Evolutionary conservation across 306 rosid genomes (phyloP).

Genomic region (Sindora glabra): DNA sequence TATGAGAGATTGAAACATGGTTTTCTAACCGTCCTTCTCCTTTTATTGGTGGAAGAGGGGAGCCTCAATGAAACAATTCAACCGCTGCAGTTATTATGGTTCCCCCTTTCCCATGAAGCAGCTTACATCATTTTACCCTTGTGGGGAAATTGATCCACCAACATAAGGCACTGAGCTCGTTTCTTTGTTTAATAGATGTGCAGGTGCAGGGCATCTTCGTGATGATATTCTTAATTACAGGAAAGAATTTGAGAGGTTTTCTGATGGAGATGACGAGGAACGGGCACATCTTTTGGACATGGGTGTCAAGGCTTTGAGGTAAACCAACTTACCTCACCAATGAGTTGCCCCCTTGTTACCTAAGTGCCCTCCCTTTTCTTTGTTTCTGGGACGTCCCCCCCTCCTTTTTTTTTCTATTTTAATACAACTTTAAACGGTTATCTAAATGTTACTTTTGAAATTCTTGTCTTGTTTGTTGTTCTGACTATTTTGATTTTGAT

Average conservation of each 20-base stretch:
- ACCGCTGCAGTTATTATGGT: too few species aligned
- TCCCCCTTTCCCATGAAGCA: too few species aligned
- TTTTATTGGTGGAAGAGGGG: too few species aligned
- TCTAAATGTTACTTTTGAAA: background rate
- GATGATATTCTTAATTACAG: slow-evolving; percentile 70
- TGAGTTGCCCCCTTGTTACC: background rate
- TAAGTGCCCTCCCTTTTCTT: background rate
- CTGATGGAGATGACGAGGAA: slow-evolving; percentile 60
- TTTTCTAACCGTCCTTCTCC: too few species aligned
- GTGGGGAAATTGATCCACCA: background rate
- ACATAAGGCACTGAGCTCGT: slow-evolving; percentile 16
- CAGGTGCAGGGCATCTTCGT: slow-evolving; percentile 79
- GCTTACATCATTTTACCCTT: too few species aligned
- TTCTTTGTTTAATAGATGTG: slow-evolving; percentile 52
- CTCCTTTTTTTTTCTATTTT: too few species aligned
- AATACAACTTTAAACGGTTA: too few species aligned
- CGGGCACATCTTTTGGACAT: slow-evolving; percentile 59
- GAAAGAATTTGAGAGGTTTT: slow-evolving; percentile 51
- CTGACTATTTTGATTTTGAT: background rate
- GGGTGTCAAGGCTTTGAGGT: slow-evolving; percentile 88
- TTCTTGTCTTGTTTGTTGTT: background rate
- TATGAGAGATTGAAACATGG: too few species aligned
- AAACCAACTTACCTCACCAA: background rate
- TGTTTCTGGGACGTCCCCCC: background rate
- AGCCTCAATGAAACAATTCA: too few species aligned